These are phyloP conservation scores for Powellomyces hirtus DNA, from an alignment of 192 early-diverging fungal species.

Conservation along the genomic window DNA sequence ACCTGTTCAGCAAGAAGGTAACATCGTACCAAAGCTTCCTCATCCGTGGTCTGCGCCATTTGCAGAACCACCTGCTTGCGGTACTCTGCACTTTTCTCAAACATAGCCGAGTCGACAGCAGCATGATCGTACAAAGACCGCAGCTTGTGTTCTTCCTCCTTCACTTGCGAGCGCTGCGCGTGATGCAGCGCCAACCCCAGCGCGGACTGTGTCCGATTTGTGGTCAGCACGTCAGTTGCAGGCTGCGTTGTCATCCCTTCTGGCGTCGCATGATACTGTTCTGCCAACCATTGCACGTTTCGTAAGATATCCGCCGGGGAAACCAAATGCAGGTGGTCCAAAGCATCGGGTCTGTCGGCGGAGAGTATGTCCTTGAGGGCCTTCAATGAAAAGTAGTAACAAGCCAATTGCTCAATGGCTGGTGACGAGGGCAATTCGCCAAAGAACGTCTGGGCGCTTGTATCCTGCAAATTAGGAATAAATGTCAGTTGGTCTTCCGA, in stretches of 20 bases:
- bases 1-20: slow-evolving; percentile 2
- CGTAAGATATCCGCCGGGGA: neutral
- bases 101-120: neutral
- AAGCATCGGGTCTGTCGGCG: neutral
- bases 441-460: slow-evolving; percentile 28
- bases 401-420: slow-evolving; percentile 25
- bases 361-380: slow-evolving; percentile 5
- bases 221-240: neutral
- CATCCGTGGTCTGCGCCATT: slow-evolving; percentile 10
- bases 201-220: neutral
- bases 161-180: neutral
- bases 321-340: neutral
- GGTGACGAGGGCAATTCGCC: slow-evolving; percentile 15
- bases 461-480: too few species aligned
- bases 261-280: neutral
- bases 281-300: neutral
- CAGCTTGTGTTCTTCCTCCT: slow-evolving; percentile 2
- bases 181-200: neutral
- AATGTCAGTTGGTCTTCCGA: too few species aligned
- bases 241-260: neutral
- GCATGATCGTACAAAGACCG: slow-evolving; percentile 2
- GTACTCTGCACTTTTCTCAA: slow-evolving; percentile 5
- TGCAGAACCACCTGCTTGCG: neutral
- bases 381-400: slow-evolving; percentile 29
- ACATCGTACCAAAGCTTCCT: neutral